A percentile compares a stretch with the other conserved stretches of the same genome.
Conservation (phyloP, 768 basidiomycete genomes). For the Mycena polygramma region DNA sequence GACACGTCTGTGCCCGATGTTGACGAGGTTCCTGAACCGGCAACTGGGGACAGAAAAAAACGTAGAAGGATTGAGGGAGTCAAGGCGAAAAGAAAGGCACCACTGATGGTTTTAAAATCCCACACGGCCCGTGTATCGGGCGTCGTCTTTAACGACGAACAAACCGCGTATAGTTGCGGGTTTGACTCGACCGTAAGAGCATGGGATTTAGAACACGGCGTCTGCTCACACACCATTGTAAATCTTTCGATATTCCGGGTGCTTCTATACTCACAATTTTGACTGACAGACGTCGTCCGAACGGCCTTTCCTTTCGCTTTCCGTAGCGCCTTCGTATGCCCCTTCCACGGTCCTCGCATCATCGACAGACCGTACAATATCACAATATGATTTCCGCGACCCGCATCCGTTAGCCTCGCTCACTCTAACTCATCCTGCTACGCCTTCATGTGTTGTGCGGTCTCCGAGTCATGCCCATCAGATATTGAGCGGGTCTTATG, state of each 20-base stretch:
- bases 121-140: slow-evolving; percentile 88
- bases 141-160: slow-evolving; percentile 64
- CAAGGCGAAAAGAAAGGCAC: slow-evolving; percentile 72
- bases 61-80: slow-evolving; percentile 66
- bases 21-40: slow-evolving; percentile 73
- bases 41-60: slow-evolving; percentile 64
- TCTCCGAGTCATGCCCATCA: slow-evolving; percentile 56
- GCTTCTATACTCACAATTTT: slow-evolving; percentile 2
- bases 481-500: slow-evolving; percentile 80
- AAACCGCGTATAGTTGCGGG: slow-evolving; percentile 78
- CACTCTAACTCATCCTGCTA: slow-evolving; percentile 71
- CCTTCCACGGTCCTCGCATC: slow-evolving; percentile 57
- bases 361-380: slow-evolving; percentile 82
- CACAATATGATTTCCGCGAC: slow-evolving; percentile 76
- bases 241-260: slow-evolving; percentile 43
- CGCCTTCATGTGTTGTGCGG: slow-evolving; percentile 72
- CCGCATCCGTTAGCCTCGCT: slow-evolving; percentile 52
- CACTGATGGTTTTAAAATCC: slow-evolving; percentile 80
- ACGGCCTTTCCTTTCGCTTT: slow-evolving; percentile 80
- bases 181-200: slow-evolving; percentile 91
- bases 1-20: slow-evolving; percentile 69
- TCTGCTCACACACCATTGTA: slow-evolving; percentile 80
- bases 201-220: slow-evolving; percentile 88
- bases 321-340: slow-evolving; percentile 50
- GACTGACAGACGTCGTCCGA: slow-evolving; percentile 70